Base-by-base conservation (phyloP, 2,329 filamentous ascomycete species). In the Pseudopyricularia javanii region DNA sequence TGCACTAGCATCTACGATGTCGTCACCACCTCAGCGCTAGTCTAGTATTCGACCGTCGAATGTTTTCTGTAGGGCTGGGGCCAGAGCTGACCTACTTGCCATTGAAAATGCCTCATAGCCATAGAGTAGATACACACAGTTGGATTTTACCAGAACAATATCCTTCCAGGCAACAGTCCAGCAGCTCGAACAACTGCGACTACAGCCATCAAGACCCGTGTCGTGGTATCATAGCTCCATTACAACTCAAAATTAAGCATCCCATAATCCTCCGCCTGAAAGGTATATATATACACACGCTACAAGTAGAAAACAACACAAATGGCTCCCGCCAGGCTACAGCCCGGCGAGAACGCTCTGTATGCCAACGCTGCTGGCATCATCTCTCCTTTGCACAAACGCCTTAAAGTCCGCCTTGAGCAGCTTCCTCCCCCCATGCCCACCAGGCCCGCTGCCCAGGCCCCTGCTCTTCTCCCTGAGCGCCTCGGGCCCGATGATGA, bases 401-500 rank as follows among this genome's bases (percentile, higher is more conserved):
- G 85, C 83, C 70, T 87, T 85, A 65, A 96, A 83, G 63, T 88
- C 85, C 24, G 79, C 74, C 72, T 83, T 86, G 56, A 71, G 74
- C 62, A 80, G 68, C 65, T 76, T 82, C 63, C 74, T 80, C 48
- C 48, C 48, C 24, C 74, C 73, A 32, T 62, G 62, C 17, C 60
- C 70, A 34, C 66, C 68, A 50, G 59, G 67, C 51, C 62, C 73
- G 54, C 66, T 66, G 56, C 64, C 74, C 55, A 85, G 67, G 55
- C 79, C 81, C 54, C 85, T 73, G 52, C 83, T 78, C 60, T 86
- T 78, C 68, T 91, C 86, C 50, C 81, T 74, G 55, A 91, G 70
- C 34, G 86, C 86, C 66, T 91, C 86, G 11, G 85, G 81, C 2
- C 89, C 88, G 62, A 98, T 88, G 57, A 98, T 95, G 66, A 98